Percentiles rank a stretch among this genome's conserved stretches.
phyloP scores from a whole-genome alignment of 2,329 filamentous ascomycete genomes.

The Aschersonia sp. region DNA sequence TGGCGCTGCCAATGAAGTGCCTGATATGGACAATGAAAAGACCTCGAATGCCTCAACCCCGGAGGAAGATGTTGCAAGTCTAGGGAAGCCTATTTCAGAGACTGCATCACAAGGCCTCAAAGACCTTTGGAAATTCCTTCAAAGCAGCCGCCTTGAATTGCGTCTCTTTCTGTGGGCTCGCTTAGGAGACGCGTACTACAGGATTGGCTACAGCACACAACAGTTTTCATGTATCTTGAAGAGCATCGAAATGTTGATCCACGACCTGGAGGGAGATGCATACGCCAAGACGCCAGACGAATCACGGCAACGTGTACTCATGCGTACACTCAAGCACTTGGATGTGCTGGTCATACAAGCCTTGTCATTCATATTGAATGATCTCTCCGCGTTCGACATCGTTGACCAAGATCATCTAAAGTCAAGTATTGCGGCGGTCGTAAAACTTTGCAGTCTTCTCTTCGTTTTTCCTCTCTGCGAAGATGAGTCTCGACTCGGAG shows the following conservation, averaged over 20 bases:
- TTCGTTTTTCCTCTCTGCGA: conserved; percentile 72
- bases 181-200: conserved; percentile 76
- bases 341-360: conserved; percentile 63
- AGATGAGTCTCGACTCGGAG: conserved; percentile 70
- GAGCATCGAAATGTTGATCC: conserved; percentile 70
- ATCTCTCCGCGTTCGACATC: conserved; percentile 63
- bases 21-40: neutral
- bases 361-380: conserved; percentile 53
- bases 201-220: conserved; percentile 75
- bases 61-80: neutral
- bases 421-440: conserved; percentile 56
- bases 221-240: conserved; percentile 76
- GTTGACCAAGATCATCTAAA: conserved; percentile 67
- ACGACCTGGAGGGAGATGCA: conserved; percentile 46
- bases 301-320: conserved; percentile 53
- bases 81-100: conserved; percentile 29
- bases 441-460: conserved; percentile 57
- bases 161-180: conserved; percentile 81
- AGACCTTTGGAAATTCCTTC: conserved; percentile 76
- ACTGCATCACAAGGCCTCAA: conserved; percentile 43
- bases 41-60: conserved; percentile 4
- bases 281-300: conserved; percentile 43
- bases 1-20: neutral
- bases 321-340: conserved; percentile 65
- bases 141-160: conserved; percentile 67